Evolutionary conservation across 768 basidiomycete species (phyloP).

Genomic region (Lactarius trivialis): DNA sequence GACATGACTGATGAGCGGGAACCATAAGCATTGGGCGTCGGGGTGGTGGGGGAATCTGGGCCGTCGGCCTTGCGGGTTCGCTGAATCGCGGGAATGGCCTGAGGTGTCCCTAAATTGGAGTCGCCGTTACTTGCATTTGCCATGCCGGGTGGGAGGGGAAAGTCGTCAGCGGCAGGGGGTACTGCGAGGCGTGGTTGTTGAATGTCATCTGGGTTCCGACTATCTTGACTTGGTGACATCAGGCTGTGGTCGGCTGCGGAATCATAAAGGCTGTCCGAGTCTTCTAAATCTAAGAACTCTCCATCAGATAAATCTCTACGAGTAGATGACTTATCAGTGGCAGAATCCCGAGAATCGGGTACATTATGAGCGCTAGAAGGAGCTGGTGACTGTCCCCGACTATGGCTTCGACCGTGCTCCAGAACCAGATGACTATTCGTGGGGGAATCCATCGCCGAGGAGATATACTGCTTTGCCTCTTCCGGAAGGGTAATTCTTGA

Average conservation of each 20-base stretch:
- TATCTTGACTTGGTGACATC: constrained; percentile 17
- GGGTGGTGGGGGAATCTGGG: constrained; percentile 21
- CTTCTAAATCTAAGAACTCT: constrained; percentile 66
- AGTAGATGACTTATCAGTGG: constrained; percentile 19
- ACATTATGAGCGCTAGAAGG: constrained; percentile 5
- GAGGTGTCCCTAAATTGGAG: constrained; percentile 3
- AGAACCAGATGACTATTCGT: constrained; percentile 42
- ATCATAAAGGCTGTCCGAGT: constrained; percentile 38
- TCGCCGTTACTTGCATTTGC: constrained; percentile 11
- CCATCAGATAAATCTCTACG: constrained; percentile 27
- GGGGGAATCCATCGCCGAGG: constrained; percentile 61
- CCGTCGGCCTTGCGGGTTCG: constrained; percentile 20
- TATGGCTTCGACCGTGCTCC: constrained; percentile 6
- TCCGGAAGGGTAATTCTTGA: constrained; percentile 69
- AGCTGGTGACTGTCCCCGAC: constrained; percentile 8
- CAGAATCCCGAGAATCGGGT: constrained; percentile 13
- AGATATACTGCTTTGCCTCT: constrained; percentile 68
- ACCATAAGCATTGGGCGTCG: constrained; percentile 17
- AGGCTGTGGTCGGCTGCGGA: constrained; percentile 35
- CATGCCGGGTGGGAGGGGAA: constrained; percentile 21
- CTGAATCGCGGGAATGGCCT: neutral
- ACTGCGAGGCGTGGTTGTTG: constrained; percentile 4
- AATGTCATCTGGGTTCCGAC: constrained; percentile 20
- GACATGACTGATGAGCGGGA: constrained; percentile 14
- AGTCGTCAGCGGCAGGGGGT: constrained; percentile 22